phyloP scores from a whole-genome alignment of 495 filamentous ascomycete species.

The Daldinia decipiens region DNA sequence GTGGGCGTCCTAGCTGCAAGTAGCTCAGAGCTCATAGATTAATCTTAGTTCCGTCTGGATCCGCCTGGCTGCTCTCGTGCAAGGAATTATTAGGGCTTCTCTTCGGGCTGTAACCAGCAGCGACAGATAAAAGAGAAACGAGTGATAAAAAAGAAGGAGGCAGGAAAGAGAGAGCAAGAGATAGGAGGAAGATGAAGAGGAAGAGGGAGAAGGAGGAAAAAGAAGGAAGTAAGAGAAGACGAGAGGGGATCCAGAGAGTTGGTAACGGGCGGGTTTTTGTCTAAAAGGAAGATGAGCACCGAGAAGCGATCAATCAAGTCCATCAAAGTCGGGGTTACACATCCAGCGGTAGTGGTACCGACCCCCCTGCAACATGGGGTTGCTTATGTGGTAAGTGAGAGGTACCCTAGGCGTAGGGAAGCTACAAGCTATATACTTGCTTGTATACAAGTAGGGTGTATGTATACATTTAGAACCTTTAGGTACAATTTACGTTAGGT shows the following conservation, averaged over 20 bases:
- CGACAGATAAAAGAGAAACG: constrained; percentile 58
- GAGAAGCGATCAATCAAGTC: constrained; percentile 39
- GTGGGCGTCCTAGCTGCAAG: constrained; percentile 5
- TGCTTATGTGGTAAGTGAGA: constrained; percentile 13
- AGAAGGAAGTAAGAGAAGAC: constrained; percentile 30
- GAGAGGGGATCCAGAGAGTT: constrained; percentile 49
- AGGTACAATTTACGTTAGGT: too few relatives aligned
- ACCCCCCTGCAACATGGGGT: constrained; percentile 1
- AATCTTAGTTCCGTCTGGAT: neutral
- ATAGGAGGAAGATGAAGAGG: constrained; percentile 11
- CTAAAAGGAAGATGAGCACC: constrained; percentile 42
- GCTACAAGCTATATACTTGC: neutral
- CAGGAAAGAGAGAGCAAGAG: neutral
- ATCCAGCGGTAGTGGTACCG: constrained; percentile 35
- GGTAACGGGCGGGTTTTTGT: constrained; percentile 44
- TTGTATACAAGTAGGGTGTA: neutral
- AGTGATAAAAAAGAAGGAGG: constrained; percentile 12
- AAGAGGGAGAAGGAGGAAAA: constrained; percentile 17
- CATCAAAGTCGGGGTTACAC: constrained; percentile 40
- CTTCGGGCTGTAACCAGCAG: constrained; percentile 57
- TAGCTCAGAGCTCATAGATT: constrained; percentile 17
- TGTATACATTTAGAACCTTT: too few relatives aligned
- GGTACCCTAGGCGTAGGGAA: neutral
- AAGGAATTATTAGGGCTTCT: constrained; percentile 41
- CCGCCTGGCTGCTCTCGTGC: constrained; percentile 26